Base-by-base conservation (phyloP, 2,329 filamentous ascomycete species). In the Sclerotiophoma versabilis region DNA sequence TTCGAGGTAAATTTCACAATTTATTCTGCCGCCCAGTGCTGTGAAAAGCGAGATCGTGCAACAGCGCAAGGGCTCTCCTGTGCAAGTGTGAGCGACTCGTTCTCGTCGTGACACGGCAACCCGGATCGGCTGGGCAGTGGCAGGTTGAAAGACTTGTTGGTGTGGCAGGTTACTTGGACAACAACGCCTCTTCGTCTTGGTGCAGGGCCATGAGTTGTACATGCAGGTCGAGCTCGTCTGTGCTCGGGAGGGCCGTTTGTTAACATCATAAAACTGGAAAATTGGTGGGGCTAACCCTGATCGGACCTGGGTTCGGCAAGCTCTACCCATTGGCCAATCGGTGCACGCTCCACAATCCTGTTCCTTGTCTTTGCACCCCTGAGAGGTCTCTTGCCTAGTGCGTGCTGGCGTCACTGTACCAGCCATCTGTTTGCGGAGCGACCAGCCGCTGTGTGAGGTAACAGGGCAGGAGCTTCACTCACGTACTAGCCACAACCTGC, bases 301-400 rank as follows among this genome's bases (percentile, higher is more conserved):
- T 39, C 39, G 33, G 23, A 15, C 39, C 49, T 60, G 52, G 39
- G 15, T 15, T 51, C 50, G 36, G 46, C 42, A 49, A 54, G 45
- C 33, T 15, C 29, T 5, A 30, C 23, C 36, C 61, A 60, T 54
- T 59, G 51, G 23, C 65, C 62, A 68, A 65, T 62, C 38, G 54
- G 20, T 1, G 25, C 23, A 29, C 27, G 30, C 7, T 22, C 23
- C 43, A 26, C 39, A 30, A 37, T 36, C 25, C 29, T 15, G 49
- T 60, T 53, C 60, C 60, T 54, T 61, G n/a, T n/a, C n/a, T n/a
- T n/a, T n/a, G n/a, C 9, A 57, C 52, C 57, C 60, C 62, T 62
- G 60, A 32, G 27, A 23, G 26, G 22, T n/a, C n/a, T n/a, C 27
- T 32, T 26, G 29, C 22, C 38, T 59, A 51, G 44, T 26, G 25